Conservation (phyloP, 345 rosid species). For the Diplotaxis tenuifolia region DNA sequence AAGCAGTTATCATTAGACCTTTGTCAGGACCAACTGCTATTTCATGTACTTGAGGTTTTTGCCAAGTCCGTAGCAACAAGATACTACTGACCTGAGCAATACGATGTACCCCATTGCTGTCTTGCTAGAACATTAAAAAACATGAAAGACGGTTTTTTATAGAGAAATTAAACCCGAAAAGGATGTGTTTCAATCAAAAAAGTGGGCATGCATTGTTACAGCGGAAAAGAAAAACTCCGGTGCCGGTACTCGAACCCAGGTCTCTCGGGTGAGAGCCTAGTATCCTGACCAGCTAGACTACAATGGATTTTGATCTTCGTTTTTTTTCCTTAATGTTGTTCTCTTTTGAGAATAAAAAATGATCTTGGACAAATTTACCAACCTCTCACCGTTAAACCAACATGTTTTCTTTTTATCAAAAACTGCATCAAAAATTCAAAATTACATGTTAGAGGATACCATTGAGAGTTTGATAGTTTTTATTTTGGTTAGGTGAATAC, state of each 20-base stretch:
- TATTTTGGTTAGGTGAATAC: too few relatives aligned
- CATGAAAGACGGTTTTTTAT: slow-evolving; percentile 53
- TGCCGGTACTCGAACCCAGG: slow-evolving; percentile 39
- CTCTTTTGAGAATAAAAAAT: not conserved
- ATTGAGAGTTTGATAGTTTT: too few relatives aligned
- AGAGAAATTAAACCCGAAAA: slow-evolving; percentile 36
- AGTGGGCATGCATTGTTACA: not conserved
- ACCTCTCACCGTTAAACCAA: too few relatives aligned
- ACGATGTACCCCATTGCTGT: slow-evolving; percentile 70
- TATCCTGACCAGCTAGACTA: slow-evolving; percentile 67
- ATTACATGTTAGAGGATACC: too few relatives aligned
- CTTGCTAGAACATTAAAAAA: slow-evolving; percentile 41
- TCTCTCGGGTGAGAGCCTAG: slow-evolving; percentile 77
- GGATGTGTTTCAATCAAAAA: slow-evolving; percentile 5
- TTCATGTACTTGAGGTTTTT: too few relatives aligned
- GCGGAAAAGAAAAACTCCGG: not conserved
- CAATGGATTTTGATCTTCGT: slow-evolving; percentile 20
- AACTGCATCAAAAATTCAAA: too few relatives aligned
- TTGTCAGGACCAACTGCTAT: not conserved
- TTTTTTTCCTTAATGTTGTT: not conserved
- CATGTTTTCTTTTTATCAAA: too few relatives aligned
- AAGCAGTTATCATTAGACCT: not conserved
- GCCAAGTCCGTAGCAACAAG: not conserved
- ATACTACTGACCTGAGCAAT: slow-evolving; percentile 66
- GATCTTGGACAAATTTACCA: not conserved